Evolutionary conservation across 2,329 filamentous ascomycete genomes (phyloP), one percentile per base, ranked within the genome.

Genomic region (Apiospora pterosperma): DNA sequence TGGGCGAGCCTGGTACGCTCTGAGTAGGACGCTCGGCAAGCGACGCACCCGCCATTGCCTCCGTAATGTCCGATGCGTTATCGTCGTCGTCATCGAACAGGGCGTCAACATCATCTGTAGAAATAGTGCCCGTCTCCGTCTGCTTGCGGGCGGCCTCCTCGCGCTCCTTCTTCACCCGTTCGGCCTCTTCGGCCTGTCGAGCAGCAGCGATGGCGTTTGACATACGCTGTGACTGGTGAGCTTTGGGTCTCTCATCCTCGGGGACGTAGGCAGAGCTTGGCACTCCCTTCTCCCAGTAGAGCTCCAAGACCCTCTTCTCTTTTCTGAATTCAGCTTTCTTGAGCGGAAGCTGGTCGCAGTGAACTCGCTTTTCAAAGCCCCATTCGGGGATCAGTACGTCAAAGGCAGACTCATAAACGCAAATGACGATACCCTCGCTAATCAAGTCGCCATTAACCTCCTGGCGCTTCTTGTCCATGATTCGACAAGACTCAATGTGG

Each of bases 311-410:
- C 64, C 96, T 89, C 81, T 94, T 92, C 76, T 97, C 93, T 85
- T 98, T 98, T 79, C 96, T 90, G 80, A 96, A 99, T 76, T 99
- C 96, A n/a, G 96, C 96, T 85, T 99, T 99, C 87, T 98, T 95
- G 71, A 99, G 83, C 36, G 96, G 96, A 76, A 99, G 85, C 82
- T 99, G 96, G 75, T 99, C 96, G 76, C 96, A 99, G 80, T 99
- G 96, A 62, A 99, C 96, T 69, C 96, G 92, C 88, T 99, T 99
- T 84, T 99, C 96, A 71, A 99, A 98, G 69, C 96, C 96, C 84
- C 93, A 99, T 76, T 99, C 94, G 6, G 96, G 96, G 76, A 99
- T 98, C 68, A 99, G 86, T 52, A 99, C 93, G 77, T 99, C 96
- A 76, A 99, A 99, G 23, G 96, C 96, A 34, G 96, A 98, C 80